phyloP scores from a whole-genome alignment of 441 rosid species.

The Gossypium schwendimanii region DNA sequence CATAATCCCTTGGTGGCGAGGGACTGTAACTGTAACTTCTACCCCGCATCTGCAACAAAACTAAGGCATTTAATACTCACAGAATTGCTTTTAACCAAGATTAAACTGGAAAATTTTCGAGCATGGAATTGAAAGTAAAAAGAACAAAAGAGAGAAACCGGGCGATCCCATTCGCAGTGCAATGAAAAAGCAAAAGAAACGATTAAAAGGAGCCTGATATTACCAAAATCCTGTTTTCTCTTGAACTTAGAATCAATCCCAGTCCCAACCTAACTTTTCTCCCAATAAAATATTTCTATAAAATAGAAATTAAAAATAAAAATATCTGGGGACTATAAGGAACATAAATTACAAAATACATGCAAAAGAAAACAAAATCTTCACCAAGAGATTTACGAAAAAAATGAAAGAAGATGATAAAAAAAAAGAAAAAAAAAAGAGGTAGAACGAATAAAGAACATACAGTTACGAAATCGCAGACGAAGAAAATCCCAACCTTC shows the following conservation, averaged over 20 bases:
- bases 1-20: slow-evolving; percentile 61
- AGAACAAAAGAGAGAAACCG: background rate
- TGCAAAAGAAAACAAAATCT: background rate
- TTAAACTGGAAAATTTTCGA: background rate
- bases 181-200: background rate
- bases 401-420: background rate
- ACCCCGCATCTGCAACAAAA: slow-evolving; percentile 44
- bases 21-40: slow-evolving; percentile 86
- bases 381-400: background rate
- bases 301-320: background rate
- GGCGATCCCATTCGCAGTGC: background rate
- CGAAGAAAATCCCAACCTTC: background rate
- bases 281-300: background rate
- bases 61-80: slow-evolving; percentile 3
- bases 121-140: background rate
- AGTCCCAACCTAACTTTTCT: no score
- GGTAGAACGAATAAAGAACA: background rate
- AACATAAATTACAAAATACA: background rate
- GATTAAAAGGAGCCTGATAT: background rate
- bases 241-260: background rate
- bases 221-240: background rate
- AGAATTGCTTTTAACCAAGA: background rate
- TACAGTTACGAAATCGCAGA: background rate
- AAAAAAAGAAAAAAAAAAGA: background rate
- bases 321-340: background rate